These are phyloP conservation scores for Tanacetum coccineum DNA, from an alignment of 129 eudicot genomes.

Conservation along the genomic window DNA sequence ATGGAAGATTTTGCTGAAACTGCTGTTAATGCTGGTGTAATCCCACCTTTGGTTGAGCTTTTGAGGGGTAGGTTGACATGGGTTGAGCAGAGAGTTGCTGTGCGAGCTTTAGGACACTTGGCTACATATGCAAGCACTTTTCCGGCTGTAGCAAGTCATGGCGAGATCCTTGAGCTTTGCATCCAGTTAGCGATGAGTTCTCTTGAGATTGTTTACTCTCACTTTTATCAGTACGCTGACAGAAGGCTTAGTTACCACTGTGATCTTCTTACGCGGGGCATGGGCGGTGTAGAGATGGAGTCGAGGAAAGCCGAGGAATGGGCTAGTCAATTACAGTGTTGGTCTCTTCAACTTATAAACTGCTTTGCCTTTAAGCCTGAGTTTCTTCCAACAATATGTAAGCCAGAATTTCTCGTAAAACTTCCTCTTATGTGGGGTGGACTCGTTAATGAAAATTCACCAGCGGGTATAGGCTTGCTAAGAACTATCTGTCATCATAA, in stretches of 20 bases:
- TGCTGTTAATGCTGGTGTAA: slow-evolving; percentile 81
- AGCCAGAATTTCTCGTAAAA: slow-evolving; percentile 71
- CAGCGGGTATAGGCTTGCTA: slow-evolving; percentile 93
- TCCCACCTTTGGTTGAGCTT: slow-evolving; percentile 93
- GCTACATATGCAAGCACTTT: slow-evolving; percentile 92
- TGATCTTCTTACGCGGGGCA: slow-evolving; percentile 98
- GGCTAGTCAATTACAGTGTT: slow-evolving; percentile 98
- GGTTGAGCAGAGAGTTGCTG: slow-evolving; percentile 96
- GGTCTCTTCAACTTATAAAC: slow-evolving; percentile 97
- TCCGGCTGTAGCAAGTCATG: slow-evolving; percentile 76
- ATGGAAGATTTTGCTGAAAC: slow-evolving; percentile 94
- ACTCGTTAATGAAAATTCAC: slow-evolving; percentile 95
- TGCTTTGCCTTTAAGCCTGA: slow-evolving; percentile 94
- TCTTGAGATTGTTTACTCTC: slow-evolving; percentile 91
- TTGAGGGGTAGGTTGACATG: slow-evolving; percentile 92
- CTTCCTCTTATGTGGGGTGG: slow-evolving; percentile 99
- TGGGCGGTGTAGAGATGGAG: slow-evolving; percentile 99
- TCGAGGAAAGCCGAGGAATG: slow-evolving; percentile 98
- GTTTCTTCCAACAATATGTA: slow-evolving; percentile 80
- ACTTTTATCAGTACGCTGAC: slow-evolving; percentile 81
- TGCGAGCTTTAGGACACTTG: slow-evolving; percentile 91
- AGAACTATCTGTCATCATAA: slow-evolving; percentile 94
- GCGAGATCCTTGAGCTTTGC: slow-evolving; percentile 89
- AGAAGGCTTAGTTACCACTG: slow-evolving; percentile 89
- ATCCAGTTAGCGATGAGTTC: slow-evolving; percentile 94